Conservation (phyloP, 805 yeast species). For the Blastobotrys peoriensis region DNA sequence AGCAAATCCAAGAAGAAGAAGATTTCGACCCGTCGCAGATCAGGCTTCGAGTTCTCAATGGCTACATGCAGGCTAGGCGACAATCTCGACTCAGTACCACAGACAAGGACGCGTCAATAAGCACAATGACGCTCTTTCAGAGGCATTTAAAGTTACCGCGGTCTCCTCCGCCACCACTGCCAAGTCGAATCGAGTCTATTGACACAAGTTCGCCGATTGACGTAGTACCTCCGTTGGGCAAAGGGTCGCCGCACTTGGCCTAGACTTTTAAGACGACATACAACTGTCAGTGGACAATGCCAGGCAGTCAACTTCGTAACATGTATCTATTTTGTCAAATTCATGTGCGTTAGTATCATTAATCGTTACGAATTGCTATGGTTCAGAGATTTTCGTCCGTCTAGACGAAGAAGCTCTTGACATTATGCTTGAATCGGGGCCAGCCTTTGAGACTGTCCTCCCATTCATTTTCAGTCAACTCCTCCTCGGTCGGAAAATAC, state of each 20-base stretch:
- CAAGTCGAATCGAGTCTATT: too few relatives aligned
- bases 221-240: too few relatives aligned
- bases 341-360: background rate
- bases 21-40: background rate
- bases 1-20: slow-evolving; percentile 33
- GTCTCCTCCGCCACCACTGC: too few relatives aligned
- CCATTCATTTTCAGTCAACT: slow-evolving; percentile 35
- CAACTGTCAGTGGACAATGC: background rate
- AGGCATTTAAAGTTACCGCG: too few relatives aligned
- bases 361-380: background rate
- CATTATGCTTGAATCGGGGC: slow-evolving; percentile 4
- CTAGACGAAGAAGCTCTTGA: slow-evolving; percentile 11
- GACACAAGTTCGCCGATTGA: too few relatives aligned
- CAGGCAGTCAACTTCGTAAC: background rate
- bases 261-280: background rate
- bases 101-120: too few relatives aligned
- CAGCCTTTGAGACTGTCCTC: slow-evolving; percentile 26
- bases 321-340: slow-evolving; percentile 1
- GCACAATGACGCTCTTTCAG: too few relatives aligned
- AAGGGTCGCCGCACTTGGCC: too few relatives aligned
- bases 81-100: too few relatives aligned
- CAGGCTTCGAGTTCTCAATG: too few relatives aligned
- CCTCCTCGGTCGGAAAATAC: slow-evolving; percentile 47
- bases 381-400: too few relatives aligned
- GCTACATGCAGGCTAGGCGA: too few relatives aligned